These are phyloP conservation scores for Macadamia integrifolia DNA, from an alignment of 164 flowering plant genomes.

Conservation along the genomic window DNA sequence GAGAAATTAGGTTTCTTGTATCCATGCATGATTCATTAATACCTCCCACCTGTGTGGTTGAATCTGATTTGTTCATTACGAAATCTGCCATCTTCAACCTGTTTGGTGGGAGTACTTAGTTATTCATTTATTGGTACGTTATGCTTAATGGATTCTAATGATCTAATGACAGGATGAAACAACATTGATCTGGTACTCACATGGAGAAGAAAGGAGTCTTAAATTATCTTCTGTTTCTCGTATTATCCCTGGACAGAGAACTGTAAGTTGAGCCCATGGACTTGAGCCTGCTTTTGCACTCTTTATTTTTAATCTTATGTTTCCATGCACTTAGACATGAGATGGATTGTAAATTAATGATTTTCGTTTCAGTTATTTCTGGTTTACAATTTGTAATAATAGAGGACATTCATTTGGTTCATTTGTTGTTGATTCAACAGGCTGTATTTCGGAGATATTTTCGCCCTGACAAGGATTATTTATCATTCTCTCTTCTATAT, in stretches of 20 bases:
- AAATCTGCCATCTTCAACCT: too few relatives aligned
- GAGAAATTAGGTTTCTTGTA: too few relatives aligned
- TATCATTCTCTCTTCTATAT: slow-evolving; percentile 2
- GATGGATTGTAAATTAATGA: neutral
- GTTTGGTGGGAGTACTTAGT: too few relatives aligned
- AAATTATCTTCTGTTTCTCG: neutral
- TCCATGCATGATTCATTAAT: too few relatives aligned
- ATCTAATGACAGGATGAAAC: neutral
- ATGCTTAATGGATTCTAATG: too few relatives aligned
- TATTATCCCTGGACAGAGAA: slow-evolving; percentile 3
- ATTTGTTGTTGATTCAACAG: neutral
- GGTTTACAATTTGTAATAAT: neutral
- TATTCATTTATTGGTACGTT: too few relatives aligned
- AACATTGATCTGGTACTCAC: slow-evolving; percentile 3
- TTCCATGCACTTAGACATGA: too few relatives aligned
- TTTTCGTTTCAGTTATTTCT: neutral
- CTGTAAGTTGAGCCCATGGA: neutral
- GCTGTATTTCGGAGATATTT: neutral
- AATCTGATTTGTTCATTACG: too few relatives aligned
- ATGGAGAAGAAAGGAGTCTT: neutral
- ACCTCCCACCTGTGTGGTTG: too few relatives aligned
- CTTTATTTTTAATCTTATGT: too few relatives aligned
- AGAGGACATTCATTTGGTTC: neutral
- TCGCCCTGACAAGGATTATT: neutral
- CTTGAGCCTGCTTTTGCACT: neutral